A percentile compares a stretch with the other conserved stretches of the same genome.
Evolutionary conservation across 2,329 filamentous ascomycete species (phyloP).

Genomic region (Bertia moriformis): DNA sequence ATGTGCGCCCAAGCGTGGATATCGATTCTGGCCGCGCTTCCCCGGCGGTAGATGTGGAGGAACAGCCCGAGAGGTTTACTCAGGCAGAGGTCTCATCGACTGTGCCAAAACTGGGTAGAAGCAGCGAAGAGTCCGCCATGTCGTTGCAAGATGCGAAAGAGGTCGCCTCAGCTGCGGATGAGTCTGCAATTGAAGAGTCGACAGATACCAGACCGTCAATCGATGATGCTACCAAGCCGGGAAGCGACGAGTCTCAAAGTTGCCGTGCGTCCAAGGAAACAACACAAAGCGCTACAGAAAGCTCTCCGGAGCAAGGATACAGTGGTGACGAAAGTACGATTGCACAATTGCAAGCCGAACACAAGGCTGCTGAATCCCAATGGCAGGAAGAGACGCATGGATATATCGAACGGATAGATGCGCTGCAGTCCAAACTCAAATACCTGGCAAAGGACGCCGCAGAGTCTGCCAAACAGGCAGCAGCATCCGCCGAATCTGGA

Average conservation of each 20-base stretch:
- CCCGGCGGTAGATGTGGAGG: conserved; percentile 3
- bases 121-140: not conserved
- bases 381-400: conserved; percentile 71
- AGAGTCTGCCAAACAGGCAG: conserved; percentile 58
- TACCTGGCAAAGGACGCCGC: conserved; percentile 72
- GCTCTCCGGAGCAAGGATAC: conserved; percentile 6
- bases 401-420: conserved; percentile 81
- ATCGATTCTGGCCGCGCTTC: conserved; percentile 3
- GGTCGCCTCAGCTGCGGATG: not conserved
- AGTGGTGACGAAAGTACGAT: conserved; percentile 23
- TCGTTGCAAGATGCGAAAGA: not conserved
- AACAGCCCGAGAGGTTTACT: conserved; percentile 4
- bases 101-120: conserved; percentile 3
- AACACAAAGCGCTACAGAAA: not conserved
- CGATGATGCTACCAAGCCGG: not conserved
- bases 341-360: conserved; percentile 17
- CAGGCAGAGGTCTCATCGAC: conserved; percentile 2
- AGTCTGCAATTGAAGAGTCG: not conserved
- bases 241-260: not conserved
- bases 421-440: conserved; percentile 77
- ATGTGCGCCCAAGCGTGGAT: conserved; percentile 13
- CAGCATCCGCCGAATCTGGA: conserved; percentile 43
- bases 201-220: not conserved
- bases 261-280: not conserved
- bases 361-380: conserved; percentile 27